Conservation (phyloP, 2,329 filamentous ascomycete genomes). For the Aspergillus thermomutatus region DNA sequence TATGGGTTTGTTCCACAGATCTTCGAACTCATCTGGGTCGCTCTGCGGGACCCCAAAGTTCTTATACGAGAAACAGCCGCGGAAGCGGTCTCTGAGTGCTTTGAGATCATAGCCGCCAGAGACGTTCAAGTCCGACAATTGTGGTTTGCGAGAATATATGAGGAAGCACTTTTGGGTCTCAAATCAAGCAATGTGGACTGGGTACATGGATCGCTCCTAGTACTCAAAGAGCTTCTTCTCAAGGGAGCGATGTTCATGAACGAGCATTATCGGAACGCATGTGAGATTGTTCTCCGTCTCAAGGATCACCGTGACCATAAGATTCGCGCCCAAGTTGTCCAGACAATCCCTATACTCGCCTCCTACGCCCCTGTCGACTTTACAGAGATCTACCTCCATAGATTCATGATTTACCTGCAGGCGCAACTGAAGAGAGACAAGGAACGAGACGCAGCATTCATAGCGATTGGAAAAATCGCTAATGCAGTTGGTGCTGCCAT, state of each 20-base stretch:
- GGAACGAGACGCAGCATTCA: constrained; percentile 88
- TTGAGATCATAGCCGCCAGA: constrained; percentile 90
- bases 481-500: constrained; percentile 95
- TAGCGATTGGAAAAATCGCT: constrained; percentile 93
- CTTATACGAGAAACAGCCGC: constrained; percentile 89
- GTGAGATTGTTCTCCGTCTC: constrained; percentile 86
- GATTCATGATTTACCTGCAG: constrained; percentile 95
- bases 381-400: constrained; percentile 79
- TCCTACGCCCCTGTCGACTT: constrained; percentile 92
- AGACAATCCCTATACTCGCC: constrained; percentile 87
- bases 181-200: constrained; percentile 78
- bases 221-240: constrained; percentile 86
- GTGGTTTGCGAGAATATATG: constrained; percentile 89
- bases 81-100: constrained; percentile 90
- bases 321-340: constrained; percentile 84
- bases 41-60: constrained; percentile 81
- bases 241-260: constrained; percentile 99
- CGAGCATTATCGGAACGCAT: constrained; percentile 84
- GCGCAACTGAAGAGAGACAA: constrained; percentile 92
- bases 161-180: constrained; percentile 77
- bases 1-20: constrained; percentile 95
- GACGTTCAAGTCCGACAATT: constrained; percentile 81
- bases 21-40: constrained; percentile 94
- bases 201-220: constrained; percentile 89
- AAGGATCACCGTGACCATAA: constrained; percentile 89